A percentile compares a stretch with the other conserved stretches of the same genome.
These are phyloP conservation scores for Mucuna pruriens DNA, from an alignment of 306 rosid genomes.

Conservation along the genomic window DNA sequence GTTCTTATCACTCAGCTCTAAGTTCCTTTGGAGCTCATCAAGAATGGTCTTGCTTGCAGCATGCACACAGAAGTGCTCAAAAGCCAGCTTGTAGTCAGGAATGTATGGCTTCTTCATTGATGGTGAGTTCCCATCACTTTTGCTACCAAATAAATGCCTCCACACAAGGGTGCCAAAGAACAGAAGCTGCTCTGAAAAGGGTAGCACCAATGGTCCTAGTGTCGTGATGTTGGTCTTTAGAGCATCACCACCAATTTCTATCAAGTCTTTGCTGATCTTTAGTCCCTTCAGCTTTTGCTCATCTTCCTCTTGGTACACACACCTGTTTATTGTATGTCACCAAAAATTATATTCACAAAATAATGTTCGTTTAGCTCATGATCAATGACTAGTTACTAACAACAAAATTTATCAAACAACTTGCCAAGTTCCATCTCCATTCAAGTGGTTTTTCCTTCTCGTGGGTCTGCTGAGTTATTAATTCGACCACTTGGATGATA, in stretches of 20 bases:
- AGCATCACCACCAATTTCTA: conserved; percentile 96
- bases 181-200: conserved; percentile 86
- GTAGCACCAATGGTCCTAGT: conserved; percentile 88
- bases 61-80: conserved; percentile 93
- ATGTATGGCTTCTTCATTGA: conserved; percentile 76
- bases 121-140: conserved; percentile 25
- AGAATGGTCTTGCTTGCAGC: conserved; percentile 82
- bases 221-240: conserved; percentile 95
- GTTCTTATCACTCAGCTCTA: conserved; percentile 80
- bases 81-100: conserved; percentile 91
- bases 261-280: conserved; percentile 83
- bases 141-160: conserved; percentile 73
- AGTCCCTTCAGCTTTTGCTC: conserved; percentile 76
- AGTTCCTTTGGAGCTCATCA: conserved; percentile 86
- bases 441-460: background rate
- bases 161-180: conserved; percentile 76
- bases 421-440: background rate
- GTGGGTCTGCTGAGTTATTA: background rate
- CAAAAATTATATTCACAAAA: background rate
- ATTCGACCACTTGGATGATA: conserved; percentile 18
- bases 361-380: background rate
- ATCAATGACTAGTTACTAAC: background rate
- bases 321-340: conserved; percentile 46
- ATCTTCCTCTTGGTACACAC: conserved; percentile 97
- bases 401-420: background rate